Evolutionary conservation across 169 alveolate genomes (phyloP).

Genomic region (Babesia gibsoni): DNA sequence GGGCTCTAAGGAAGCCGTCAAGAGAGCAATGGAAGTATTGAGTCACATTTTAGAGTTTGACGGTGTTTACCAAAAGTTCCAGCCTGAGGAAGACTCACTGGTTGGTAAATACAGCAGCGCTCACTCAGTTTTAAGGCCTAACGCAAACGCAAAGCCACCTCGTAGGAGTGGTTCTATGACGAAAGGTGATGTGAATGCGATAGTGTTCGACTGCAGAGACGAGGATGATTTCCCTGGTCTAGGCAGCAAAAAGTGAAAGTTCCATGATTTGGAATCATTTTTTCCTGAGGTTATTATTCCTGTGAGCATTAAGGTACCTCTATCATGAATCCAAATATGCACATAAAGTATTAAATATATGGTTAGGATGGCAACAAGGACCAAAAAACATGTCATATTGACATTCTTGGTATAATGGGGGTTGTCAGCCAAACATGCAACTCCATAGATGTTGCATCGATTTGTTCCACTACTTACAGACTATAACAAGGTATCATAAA

Average conservation of each 20-base stretch:
- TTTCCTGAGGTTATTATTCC: no score
- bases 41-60: conserved; percentile 33
- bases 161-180: neutral
- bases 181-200: neutral
- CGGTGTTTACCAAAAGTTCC: conserved; percentile 31
- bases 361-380: no score
- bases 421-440: no score
- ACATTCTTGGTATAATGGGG: no score
- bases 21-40: conserved; percentile 12
- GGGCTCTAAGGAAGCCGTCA: conserved; percentile 21
- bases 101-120: conserved; percentile 28
- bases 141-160: neutral
- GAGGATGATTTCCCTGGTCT: conserved; percentile 26
- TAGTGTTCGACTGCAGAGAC: conserved; percentile 35
- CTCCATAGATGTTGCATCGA: no score
- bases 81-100: neutral
- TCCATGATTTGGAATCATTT: no score
- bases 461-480: no score
- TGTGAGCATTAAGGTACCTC: no score
- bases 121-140: conserved; percentile 16
- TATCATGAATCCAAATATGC: no score
- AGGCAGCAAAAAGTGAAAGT: conserved; percentile 12
- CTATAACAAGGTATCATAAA: no score
- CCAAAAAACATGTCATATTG: no score
- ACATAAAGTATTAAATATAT: no score